A percentile compares a stretch with the other conserved stretches of the same genome.
Evolutionary conservation across 176 grass and related monocot genomes (phyloP).

Genomic region (Rhynchospora tenuis): DNA sequence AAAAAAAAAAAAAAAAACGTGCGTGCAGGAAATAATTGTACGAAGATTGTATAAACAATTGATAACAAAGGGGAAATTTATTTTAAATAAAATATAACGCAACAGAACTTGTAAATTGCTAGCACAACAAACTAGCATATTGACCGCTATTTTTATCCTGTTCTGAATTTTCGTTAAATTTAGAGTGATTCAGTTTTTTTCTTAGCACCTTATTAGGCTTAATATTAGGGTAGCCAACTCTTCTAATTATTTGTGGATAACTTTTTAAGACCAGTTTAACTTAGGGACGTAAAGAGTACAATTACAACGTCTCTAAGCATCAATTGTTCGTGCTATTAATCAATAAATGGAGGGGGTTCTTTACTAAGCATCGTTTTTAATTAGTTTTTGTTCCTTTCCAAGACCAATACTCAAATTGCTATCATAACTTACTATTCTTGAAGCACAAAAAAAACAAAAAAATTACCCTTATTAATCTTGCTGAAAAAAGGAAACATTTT

Average conservation of each 20-base stretch:
- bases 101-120: not conserved
- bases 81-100: not conserved
- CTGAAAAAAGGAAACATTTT: not conserved
- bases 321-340: not conserved
- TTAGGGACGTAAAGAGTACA: not conserved
- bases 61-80: not conserved
- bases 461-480: not conserved
- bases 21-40: too few species aligned
- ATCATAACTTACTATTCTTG: not conserved
- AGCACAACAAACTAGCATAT: not conserved
- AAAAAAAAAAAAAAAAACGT: too few species aligned
- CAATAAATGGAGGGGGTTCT: constrained; percentile 1
- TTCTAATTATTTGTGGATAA: not conserved
- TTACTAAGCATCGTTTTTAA: not conserved
- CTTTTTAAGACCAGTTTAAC: not conserved
- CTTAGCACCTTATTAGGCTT: not conserved
- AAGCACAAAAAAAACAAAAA: too few species aligned
- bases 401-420: not conserved
- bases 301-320: too few species aligned
- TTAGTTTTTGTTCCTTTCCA: not conserved
- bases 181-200: not conserved
- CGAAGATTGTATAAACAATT: not conserved
- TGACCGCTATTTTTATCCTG: not conserved
- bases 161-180: not conserved
- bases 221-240: not conserved